Percentiles rank a stretch among this genome's conserved stretches.
These are phyloP conservation scores for Ochetophila trinervis DNA, from an alignment of 306 rosid species.

Conservation along the genomic window DNA sequence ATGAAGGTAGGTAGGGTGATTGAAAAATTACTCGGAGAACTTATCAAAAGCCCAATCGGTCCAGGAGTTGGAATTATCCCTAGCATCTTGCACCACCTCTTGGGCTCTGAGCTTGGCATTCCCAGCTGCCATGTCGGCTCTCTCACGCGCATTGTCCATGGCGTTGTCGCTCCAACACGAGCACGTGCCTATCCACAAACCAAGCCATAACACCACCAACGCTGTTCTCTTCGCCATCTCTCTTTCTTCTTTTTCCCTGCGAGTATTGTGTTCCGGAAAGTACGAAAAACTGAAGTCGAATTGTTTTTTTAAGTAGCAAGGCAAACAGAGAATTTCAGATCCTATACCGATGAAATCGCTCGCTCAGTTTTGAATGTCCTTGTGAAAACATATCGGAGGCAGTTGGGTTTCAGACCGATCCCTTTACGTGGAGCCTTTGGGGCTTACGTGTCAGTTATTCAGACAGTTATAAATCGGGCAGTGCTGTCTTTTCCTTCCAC, in stretches of 20 bases:
- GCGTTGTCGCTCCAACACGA: conserved; percentile 17
- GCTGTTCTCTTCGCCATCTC: conserved; percentile 30
- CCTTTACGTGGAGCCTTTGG: conserved; percentile 39
- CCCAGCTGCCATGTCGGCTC: neutral
- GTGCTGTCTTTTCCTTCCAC: conserved; percentile 24
- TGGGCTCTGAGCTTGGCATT: conserved; percentile 12
- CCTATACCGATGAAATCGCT: too few relatives aligned
- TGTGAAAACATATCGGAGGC: conserved; percentile 5
- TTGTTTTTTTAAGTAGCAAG: too few relatives aligned
- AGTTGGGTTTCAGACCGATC: conserved; percentile 9
- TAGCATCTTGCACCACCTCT: conserved; percentile 4
- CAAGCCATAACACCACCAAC: conserved; percentile 24
- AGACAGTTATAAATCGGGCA: conserved; percentile 2
- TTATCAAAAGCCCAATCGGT: conserved; percentile 26
- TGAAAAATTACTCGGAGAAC: conserved; percentile 36
- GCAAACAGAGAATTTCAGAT: too few relatives aligned
- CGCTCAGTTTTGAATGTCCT: neutral
- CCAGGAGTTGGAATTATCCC: conserved; percentile 22
- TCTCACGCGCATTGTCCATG: conserved; percentile 9
- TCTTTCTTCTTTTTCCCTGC: neutral
- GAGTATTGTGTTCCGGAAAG: neutral
- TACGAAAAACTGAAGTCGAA: neutral
- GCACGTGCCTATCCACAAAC: conserved; percentile 24
- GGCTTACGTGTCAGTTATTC: conserved; percentile 41
- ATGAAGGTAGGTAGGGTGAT: neutral